These are phyloP conservation scores for Orbilia oligospora DNA, from an alignment of 2,329 filamentous ascomycete species.

Conservation along the genomic window DNA sequence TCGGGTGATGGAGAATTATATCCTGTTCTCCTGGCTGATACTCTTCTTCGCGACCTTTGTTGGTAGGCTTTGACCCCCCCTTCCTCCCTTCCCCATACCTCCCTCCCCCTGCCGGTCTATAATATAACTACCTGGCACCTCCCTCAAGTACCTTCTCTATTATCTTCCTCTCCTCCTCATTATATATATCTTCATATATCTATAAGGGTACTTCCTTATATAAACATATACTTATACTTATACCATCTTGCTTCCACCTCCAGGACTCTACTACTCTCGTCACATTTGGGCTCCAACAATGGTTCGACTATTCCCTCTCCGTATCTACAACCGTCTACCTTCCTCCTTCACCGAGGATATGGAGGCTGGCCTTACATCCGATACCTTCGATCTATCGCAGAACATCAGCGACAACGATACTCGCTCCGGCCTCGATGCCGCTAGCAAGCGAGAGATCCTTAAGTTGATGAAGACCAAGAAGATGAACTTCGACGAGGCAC, in stretches of 20 bases:
- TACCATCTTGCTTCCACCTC: neutral
- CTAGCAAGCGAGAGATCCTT: slow-evolving; percentile 84
- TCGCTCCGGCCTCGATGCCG: slow-evolving; percentile 83
- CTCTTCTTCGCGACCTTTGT: slow-evolving; percentile 60
- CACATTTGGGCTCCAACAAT: slow-evolving; percentile 80
- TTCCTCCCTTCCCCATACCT: neutral
- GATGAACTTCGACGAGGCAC: slow-evolving; percentile 90
- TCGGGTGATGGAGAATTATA: slow-evolving; percentile 59
- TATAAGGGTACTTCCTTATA: slow-evolving; percentile 4
- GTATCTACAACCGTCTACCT: slow-evolving; percentile 81
- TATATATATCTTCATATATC: neutral
- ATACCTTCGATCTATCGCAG: slow-evolving; percentile 82
- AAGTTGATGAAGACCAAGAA: slow-evolving; percentile 89
- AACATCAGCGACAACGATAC: slow-evolving; percentile 86
- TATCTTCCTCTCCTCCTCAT: slow-evolving; percentile 4
- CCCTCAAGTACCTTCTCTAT: slow-evolving; percentile 16
- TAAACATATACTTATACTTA: slow-evolving; percentile 9
- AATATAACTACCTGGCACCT: slow-evolving; percentile 24
- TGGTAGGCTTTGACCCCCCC: slow-evolving; percentile 35
- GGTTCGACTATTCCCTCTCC: slow-evolving; percentile 71
- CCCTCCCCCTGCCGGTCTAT: slow-evolving; percentile 3
- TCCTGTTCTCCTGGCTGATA: slow-evolving; percentile 60
- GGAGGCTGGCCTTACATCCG: slow-evolving; percentile 84
- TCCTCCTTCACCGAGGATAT: slow-evolving; percentile 85
- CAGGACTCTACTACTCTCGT: slow-evolving; percentile 85